Base-by-base conservation (phyloP, 805 yeast species). In the Spathaspora hagerdaliae region DNA sequence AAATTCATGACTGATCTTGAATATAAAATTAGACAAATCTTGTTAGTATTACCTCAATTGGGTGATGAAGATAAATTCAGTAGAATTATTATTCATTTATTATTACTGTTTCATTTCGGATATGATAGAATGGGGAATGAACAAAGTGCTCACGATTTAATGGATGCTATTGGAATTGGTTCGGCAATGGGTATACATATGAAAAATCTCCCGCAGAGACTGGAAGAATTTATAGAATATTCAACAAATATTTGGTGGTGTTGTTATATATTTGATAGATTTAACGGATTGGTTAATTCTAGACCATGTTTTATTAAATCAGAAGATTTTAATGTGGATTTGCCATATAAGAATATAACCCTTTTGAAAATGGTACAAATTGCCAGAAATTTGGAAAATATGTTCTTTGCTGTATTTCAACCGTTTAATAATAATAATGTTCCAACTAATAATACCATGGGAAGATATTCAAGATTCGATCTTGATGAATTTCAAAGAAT, bases 281-380 rank as follows among this genome's bases (percentile, higher is more conserved):
- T 64, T 49, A 65, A 58, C 47, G 68, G 63, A 7, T 44, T 64
- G 13, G 52, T 59, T 10, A 63, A 60, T 48, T 49, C 59, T 24
- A 45, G 69, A 24, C 55, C 59, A 2, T 48, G 64, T 31, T 59
- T 64, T 44, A 59, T 67, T 36, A 53, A 57, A 39, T 53, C 51
- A 27, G 64, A 59, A 19, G 73, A 67, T 51, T 66, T 60, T 53
- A 64, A 67, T 47, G 46, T 63, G n/a, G n/a, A n/a, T n/a, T n/a
- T n/a, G n/a, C 69, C 69, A 9, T 58, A 60, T 50, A 45, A 50
- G 31, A 56, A 61, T 50, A 51, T 54, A 27, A 53, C 54, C 41
- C 43, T 64, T 12, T 46, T 61, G 31, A 58, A 58, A 29, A 36
- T 64, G 43, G 63, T 63, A 19, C 64, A 61, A 47, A 46, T 64